Evolutionary conservation across 2,329 filamentous ascomycete species (phyloP).

Genomic region (Penicillium sp.): DNA sequence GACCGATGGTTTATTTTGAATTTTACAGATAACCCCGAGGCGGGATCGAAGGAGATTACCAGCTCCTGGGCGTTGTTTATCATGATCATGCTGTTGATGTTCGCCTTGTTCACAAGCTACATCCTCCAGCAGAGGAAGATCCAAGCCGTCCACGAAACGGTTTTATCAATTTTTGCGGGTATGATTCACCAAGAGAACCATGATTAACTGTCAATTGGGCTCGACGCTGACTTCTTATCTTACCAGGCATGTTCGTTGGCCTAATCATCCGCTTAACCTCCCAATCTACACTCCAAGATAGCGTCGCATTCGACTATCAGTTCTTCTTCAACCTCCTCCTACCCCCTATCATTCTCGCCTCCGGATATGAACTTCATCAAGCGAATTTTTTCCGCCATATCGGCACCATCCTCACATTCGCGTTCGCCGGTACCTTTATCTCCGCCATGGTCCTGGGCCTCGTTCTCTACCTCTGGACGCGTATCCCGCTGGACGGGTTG

Average conservation of each 20-base stretch:
- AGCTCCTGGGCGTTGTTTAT: conserved; percentile 98
- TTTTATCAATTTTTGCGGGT: conserved; percentile 97
- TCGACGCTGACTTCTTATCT: background rate
- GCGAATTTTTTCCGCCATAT: conserved; percentile 99
- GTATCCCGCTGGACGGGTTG: conserved; percentile 80
- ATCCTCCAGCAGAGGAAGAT: conserved; percentile 95
- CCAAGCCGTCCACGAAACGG: conserved; percentile 95
- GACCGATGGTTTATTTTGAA: conserved; percentile 10
- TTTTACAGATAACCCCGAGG: conserved; percentile 65
- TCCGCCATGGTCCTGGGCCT: conserved; percentile 92
- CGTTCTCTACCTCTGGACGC: conserved; percentile 85
- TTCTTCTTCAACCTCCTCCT: conserved; percentile 99
- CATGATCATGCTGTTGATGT: conserved; percentile 87
- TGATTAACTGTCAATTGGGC: background rate
- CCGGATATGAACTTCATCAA: conserved; percentile 95
- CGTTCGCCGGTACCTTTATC: conserved; percentile 94
- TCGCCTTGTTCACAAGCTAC: conserved; percentile 95
- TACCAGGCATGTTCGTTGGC: conserved; percentile 87
- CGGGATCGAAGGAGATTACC: conserved; percentile 88
- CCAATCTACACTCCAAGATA: conserved; percentile 79
- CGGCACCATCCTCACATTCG: conserved; percentile 94
- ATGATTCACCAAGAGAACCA: conserved; percentile 12
- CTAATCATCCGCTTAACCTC: conserved; percentile 80
- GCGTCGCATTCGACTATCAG: conserved; percentile 96
- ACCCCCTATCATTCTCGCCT: conserved; percentile 96